Base-by-base conservation (phyloP, 129 eudicot species). In the Arctium minus region DNA sequence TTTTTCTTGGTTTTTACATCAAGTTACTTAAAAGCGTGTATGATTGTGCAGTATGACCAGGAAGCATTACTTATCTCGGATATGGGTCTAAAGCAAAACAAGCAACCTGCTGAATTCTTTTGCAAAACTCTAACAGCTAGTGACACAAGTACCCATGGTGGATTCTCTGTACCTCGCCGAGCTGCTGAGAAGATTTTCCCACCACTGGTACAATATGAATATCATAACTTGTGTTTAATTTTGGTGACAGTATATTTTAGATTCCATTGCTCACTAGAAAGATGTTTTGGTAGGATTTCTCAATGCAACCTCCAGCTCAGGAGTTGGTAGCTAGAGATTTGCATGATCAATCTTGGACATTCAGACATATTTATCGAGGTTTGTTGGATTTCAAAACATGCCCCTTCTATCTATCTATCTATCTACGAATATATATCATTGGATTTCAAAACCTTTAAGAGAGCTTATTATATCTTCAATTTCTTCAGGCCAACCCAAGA, bases 121-220 rank as follows among this genome's bases (percentile, higher is more conserved):
- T 94, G 98, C 87, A 94, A 92, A 86, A 92, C 93, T 89, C 97
- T 92, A 67, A 92, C 97, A 22, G 94, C 97, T 65, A 94, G 98
- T 88, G 98, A 94, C 86, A 94, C 98, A 22, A 94, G 98, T 84
- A 94, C 98, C 56, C 98, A 94, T 73, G 98, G 98, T 60, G 98
- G 98, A 42, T 94, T 94, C 74, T 94, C 98, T 71, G 98, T 94
- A 17, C 98, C 98, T 64, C 98, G 98, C 72, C 88, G 98, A 69
- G 97, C 98, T 27, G 98, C 98, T 81, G 98, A 94, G 80, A 94
- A 94, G 91, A 94, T 94, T 40, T 94, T 94, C 85, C 98, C 98
- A 38, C 90, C 96, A 72, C 88, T 94, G 74, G 98, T 92, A 88
- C 3, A 33, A 1, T 33, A 33, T 33, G 35, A 15, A 72, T 4